Evolutionary conservation across 2,329 filamentous ascomycete species (phyloP).

Genomic region (Nemania serpens): DNA sequence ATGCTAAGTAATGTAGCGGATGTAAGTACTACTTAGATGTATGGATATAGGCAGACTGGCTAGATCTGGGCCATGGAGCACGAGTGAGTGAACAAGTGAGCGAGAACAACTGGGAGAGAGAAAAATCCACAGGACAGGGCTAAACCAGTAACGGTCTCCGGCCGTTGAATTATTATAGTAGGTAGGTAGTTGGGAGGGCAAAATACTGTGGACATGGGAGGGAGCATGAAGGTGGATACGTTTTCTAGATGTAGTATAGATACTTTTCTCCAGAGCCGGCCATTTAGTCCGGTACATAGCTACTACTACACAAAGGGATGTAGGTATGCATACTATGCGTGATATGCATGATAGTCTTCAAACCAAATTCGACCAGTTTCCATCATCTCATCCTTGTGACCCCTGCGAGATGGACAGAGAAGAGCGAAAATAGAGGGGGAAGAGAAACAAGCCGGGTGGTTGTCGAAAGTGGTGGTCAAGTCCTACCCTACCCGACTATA

Average conservation of each 20-base stretch:
- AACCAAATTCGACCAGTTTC: background rate
- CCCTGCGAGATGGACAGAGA: background rate
- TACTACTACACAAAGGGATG: background rate
- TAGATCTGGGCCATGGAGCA: background rate
- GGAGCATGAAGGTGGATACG: background rate
- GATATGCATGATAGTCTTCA: background rate
- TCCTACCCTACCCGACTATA: background rate
- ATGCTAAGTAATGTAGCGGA: background rate
- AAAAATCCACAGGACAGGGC: constrained; percentile 22
- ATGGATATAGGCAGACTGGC: background rate
- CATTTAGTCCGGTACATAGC: background rate
- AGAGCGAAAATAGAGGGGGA: background rate
- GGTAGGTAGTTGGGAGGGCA: constrained; percentile 29
- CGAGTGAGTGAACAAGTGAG: constrained; percentile 9
- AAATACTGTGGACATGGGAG: constrained; percentile 9
- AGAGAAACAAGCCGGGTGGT: background rate
- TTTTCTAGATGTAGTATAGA: background rate
- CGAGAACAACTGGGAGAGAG: constrained; percentile 6
- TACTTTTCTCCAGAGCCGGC: background rate
- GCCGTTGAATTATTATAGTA: constrained; percentile 25
- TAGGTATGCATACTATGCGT: background rate
- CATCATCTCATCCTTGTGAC: background rate
- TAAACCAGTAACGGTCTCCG: constrained; percentile 23
- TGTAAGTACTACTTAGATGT: background rate
- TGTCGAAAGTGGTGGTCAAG: background rate